Conservation (phyloP, 495 filamentous ascomycete species). For the Penicillium roqueforti region DNA sequence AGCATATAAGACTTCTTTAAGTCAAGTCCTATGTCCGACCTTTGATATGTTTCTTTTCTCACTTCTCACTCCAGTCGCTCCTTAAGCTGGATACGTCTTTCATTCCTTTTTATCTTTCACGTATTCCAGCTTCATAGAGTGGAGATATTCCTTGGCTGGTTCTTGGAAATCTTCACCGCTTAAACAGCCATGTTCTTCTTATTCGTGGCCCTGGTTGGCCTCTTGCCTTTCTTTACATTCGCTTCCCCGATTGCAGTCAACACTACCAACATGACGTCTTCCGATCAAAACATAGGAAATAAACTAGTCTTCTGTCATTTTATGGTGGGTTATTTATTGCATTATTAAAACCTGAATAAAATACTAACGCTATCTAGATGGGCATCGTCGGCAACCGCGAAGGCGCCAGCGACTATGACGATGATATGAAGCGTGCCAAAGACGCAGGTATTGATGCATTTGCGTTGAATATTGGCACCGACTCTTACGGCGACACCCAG, state of each 20-base stretch:
- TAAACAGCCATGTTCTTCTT: conserved; percentile 12
- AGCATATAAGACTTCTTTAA: background rate
- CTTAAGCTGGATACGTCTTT: background rate
- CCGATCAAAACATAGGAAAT: conserved; percentile 12
- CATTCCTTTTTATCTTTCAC: background rate
- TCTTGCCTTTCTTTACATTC: conserved; percentile 3
- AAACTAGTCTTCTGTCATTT: conserved; percentile 56
- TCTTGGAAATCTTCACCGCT: conserved; percentile 1
- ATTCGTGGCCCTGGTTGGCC: conserved; percentile 13
- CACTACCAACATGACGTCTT: background rate
- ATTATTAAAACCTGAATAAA: background rate
- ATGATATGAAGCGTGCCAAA: conserved; percentile 54
- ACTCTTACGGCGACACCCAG: conserved; percentile 50
- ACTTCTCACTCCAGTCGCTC: background rate
- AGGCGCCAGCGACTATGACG: conserved; percentile 49
- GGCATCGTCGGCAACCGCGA: conserved; percentile 50
- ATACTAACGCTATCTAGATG: conserved; percentile 33
- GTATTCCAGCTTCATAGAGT: background rate
- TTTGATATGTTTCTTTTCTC: background rate
- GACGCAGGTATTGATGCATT: conserved; percentile 56
- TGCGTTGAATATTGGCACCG: conserved; percentile 55
- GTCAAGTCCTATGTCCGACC: background rate
- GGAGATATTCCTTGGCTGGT: conserved; percentile 3
- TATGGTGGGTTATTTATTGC: conserved; percentile 43
- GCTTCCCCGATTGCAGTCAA: conserved; percentile 9